phyloP scores from a whole-genome alignment of 345 rosid species.

The Limnanthes douglasii region DNA sequence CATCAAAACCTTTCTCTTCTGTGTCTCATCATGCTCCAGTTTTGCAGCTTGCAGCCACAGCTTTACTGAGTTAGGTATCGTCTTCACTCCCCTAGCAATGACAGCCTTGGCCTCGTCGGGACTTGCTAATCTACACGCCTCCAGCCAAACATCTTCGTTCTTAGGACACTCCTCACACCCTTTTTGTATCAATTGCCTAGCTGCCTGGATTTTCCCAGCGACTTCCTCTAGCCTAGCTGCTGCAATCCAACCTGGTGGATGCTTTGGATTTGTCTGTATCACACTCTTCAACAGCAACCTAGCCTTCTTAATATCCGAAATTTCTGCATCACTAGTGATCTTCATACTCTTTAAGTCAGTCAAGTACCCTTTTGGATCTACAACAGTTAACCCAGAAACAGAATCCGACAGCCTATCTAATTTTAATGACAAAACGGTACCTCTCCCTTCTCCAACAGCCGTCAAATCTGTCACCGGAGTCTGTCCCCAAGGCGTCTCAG shows the following conservation, averaged over 20 bases:
- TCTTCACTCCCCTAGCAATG: constrained; percentile 72
- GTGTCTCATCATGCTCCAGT: constrained; percentile 57
- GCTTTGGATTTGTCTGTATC: constrained; percentile 75
- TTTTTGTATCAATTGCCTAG: constrained; percentile 63
- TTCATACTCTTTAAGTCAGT: constrained; percentile 93
- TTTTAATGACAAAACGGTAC: constrained; percentile 79
- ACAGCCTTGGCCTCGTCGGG: constrained; percentile 90
- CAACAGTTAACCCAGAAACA: constrained; percentile 74
- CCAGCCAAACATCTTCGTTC: constrained; percentile 88
- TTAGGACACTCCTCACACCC: constrained; percentile 93
- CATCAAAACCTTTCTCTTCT: constrained; percentile 71
- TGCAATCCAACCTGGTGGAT: constrained; percentile 94
- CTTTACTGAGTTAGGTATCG: constrained; percentile 85
- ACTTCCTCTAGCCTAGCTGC: constrained; percentile 95
- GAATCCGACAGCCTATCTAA: constrained; percentile 85
- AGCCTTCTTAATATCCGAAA: constrained; percentile 86
- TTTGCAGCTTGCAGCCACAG: constrained; percentile 81
- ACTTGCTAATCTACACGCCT: constrained; percentile 76
- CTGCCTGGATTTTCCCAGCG: constrained; percentile 79
- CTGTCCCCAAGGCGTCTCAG: constrained; percentile 83
- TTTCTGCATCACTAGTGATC: constrained; percentile 90
- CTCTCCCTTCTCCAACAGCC: constrained; percentile 97
- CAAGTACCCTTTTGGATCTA: constrained; percentile 86
- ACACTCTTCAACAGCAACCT: constrained; percentile 81
- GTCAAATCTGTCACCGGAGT: constrained; percentile 85